Conservation (phyloP, 768 basidiomycete species). For the Pisolithus microcarpus region DNA sequence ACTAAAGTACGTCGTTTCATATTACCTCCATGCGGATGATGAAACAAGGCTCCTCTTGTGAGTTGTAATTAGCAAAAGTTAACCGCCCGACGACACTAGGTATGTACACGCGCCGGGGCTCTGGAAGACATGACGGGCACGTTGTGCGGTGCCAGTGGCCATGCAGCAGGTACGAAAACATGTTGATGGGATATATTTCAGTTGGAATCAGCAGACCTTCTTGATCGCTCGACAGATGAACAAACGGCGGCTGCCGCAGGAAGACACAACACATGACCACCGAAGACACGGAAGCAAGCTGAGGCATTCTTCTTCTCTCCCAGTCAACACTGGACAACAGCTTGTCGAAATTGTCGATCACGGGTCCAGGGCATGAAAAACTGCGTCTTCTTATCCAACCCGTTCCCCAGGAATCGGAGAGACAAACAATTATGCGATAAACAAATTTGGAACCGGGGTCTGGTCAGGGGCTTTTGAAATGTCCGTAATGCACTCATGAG, state of each 20-base stretch:
- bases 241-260: neutral
- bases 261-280: neutral
- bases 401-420: neutral
- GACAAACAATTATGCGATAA: neutral
- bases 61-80: neutral
- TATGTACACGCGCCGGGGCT: neutral
- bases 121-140: neutral
- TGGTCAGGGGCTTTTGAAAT: neutral
- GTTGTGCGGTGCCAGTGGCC: neutral
- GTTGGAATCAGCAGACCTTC: neutral
- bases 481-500: neutral
- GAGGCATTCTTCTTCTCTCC: neutral
- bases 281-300: neutral
- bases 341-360: neutral
- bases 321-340: conserved; percentile 1
- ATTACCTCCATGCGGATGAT: neutral
- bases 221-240: neutral
- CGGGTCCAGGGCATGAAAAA: neutral
- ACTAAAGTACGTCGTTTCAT: neutral
- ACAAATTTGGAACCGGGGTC: neutral
- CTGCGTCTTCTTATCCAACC: neutral
- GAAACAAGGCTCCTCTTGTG: neutral
- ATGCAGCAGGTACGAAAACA: neutral
- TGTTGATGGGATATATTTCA: neutral
- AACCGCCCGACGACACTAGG: neutral